phyloP scores from a whole-genome alignment of 768 basidiomycete genomes.

The Russula sp. region DNA sequence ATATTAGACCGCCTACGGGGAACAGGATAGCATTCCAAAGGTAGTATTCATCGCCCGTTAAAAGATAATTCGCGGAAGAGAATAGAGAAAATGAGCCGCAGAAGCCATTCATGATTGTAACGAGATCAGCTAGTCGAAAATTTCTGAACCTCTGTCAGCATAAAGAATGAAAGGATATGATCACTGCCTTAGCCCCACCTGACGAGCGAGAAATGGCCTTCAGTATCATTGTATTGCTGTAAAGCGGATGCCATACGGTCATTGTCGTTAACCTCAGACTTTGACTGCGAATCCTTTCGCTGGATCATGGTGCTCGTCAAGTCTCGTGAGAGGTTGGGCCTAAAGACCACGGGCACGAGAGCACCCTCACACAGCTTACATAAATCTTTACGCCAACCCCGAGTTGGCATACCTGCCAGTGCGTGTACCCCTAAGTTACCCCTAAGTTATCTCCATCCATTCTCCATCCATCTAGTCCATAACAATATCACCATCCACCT shows the following conservation, averaged over 20 bases:
- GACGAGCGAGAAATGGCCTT: slow-evolving; percentile 96
- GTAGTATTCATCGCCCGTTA: slow-evolving; percentile 70
- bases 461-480: slow-evolving; percentile 12
- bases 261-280: slow-evolving; percentile 29
- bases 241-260: slow-evolving; percentile 40
- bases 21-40: slow-evolving; percentile 83
- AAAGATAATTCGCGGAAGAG: slow-evolving; percentile 83
- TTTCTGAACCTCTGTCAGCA: slow-evolving; percentile 51
- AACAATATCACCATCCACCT: slow-evolving; percentile 34
- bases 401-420: too few relatives aligned
- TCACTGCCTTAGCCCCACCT: slow-evolving; percentile 45
- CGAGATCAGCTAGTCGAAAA: slow-evolving; percentile 94
- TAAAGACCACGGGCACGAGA: background rate
- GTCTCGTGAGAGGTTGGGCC: slow-evolving; percentile 9
- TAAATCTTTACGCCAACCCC: background rate
- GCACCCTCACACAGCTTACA: background rate
- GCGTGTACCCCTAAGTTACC: too few relatives aligned
- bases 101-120: slow-evolving; percentile 98
- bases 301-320: slow-evolving; percentile 38
- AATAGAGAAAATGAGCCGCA: slow-evolving; percentile 96
- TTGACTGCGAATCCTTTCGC: slow-evolving; percentile 37
- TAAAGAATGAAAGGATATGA: slow-evolving; percentile 3
- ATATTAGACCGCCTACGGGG: slow-evolving; percentile 91
- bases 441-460: too few relatives aligned
- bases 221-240: slow-evolving; percentile 80